A percentile compares a stretch with the other conserved stretches of the same genome.
phyloP scores from a whole-genome alignment of 2,329 filamentous ascomycete species.

The Sarocladium strictum region DNA sequence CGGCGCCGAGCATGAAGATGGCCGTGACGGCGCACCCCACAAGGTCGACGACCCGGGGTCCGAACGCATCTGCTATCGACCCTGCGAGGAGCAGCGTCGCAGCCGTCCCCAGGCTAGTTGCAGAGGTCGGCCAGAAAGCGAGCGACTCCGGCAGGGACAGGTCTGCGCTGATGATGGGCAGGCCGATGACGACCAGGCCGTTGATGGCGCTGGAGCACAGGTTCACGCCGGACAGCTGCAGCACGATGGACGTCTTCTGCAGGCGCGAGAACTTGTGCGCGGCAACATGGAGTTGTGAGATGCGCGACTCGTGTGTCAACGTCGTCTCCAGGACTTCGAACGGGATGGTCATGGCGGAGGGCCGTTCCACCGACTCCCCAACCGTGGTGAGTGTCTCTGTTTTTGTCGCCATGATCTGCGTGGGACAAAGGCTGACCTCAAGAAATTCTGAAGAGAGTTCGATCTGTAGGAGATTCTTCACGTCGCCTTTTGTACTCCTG shows the following conservation, averaged over 20 bases:
- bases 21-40: constrained; percentile 24
- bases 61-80: constrained; percentile 30
- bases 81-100: constrained; percentile 32
- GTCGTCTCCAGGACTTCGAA: background rate
- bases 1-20: constrained; percentile 25
- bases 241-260: background rate
- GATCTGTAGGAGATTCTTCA: no score
- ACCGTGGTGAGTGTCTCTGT: background rate
- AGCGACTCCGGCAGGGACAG: constrained; percentile 25
- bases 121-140: constrained; percentile 31
- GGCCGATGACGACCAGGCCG: constrained; percentile 30
- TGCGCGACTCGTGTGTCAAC: background rate
- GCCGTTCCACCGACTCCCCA: background rate
- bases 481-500: no score
- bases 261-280: background rate
- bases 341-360: background rate
- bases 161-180: constrained; percentile 33
- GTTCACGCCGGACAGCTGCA: constrained; percentile 15
- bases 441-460: no score
- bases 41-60: constrained; percentile 25
- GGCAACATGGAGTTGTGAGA: background rate
- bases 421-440: no score
- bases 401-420: background rate
- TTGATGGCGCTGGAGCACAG: constrained; percentile 21
- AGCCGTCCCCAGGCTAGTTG: constrained; percentile 26